phyloP scores from a whole-genome alignment of 2,329 filamentous ascomycete species.

The Pyrenophora seminiperda region DNA sequence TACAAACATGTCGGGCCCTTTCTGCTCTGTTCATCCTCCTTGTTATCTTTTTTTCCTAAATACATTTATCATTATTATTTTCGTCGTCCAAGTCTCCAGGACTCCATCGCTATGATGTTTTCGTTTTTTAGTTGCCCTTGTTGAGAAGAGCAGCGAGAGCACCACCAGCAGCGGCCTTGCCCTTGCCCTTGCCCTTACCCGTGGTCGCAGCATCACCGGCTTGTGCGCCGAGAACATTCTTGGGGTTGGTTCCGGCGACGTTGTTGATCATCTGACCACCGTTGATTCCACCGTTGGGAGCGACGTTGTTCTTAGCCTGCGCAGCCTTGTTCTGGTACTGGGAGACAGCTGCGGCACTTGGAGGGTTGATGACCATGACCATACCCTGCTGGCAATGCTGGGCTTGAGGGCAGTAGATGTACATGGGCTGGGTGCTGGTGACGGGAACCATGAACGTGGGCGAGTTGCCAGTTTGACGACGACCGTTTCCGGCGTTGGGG shows the following conservation, averaged over 20 bases:
- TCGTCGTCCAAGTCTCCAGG: no score
- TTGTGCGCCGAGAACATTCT: conserved; percentile 17
- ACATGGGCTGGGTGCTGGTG: conserved; percentile 65
- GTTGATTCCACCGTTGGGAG: conserved; percentile 26
- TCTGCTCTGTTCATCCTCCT: not conserved
- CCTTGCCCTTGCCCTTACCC: not conserved
- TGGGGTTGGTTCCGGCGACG: conserved; percentile 30
- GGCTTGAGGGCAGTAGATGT: conserved; percentile 74
- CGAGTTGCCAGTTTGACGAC: conserved; percentile 27
- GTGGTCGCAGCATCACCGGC: conserved; percentile 13
- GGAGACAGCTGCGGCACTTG: conserved; percentile 30
- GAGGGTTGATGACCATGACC: conserved; percentile 71
- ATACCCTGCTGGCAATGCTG: conserved; percentile 74
- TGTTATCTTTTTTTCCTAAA: no score
- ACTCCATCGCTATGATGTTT: not conserved
- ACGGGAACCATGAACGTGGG: conserved; percentile 38
- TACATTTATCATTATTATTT: no score
- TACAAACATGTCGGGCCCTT: conserved; percentile 3
- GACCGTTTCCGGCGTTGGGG: conserved; percentile 19
- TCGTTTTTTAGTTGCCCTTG: conserved; percentile 1
- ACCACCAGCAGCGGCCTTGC: not conserved
- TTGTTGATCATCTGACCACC: conserved; percentile 29
- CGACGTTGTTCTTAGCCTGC: conserved; percentile 33
- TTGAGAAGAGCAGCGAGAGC: conserved; percentile 5
- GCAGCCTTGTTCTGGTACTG: conserved; percentile 33